Evolutionary conservation across 768 basidiomycete species (phyloP).

Genomic region (Boletellus ananas): DNA sequence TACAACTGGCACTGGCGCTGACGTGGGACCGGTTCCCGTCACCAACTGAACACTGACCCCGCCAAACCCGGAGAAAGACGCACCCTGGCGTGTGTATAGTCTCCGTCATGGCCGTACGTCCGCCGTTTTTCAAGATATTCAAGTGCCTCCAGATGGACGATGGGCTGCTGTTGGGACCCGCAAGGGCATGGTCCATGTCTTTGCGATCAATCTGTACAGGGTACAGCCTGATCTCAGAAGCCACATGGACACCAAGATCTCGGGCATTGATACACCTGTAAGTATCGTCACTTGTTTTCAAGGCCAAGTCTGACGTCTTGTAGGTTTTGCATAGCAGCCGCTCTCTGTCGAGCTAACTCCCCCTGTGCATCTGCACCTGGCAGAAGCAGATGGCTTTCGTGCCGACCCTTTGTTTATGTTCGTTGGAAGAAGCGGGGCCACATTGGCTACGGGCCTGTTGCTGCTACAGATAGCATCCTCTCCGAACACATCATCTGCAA

Average conservation of each 20-base stretch:
- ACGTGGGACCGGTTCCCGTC: not conserved
- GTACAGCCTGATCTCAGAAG: slow-evolving; percentile 60
- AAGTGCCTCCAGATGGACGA: slow-evolving; percentile 45
- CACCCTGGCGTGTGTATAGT: slow-evolving; percentile 60
- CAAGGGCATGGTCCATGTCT: slow-evolving; percentile 66
- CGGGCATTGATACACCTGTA: slow-evolving; percentile 48
- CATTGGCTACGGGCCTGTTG: slow-evolving; percentile 40
- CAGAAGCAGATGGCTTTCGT: slow-evolving; percentile 25
- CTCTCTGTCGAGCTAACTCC: slow-evolving; percentile 53
- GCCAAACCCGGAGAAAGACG: slow-evolving; percentile 12
- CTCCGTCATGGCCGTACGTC: slow-evolving; percentile 69
- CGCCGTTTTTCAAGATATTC: slow-evolving; percentile 54
- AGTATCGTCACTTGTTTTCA: slow-evolving; percentile 16
- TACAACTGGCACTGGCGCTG: not conserved
- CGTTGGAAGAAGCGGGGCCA: slow-evolving; percentile 32
- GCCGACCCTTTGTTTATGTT: slow-evolving; percentile 57
- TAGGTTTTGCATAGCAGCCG: slow-evolving; percentile 38
- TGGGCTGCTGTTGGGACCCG: slow-evolving; percentile 69
- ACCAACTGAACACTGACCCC: slow-evolving; percentile 1
- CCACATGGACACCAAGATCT: slow-evolving; percentile 55
- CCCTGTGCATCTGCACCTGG: slow-evolving; percentile 49
- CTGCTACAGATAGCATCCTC: slow-evolving; percentile 23
- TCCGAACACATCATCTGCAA: slow-evolving; percentile 27
- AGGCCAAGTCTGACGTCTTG: not conserved
- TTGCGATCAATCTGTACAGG: slow-evolving; percentile 74